Conservation (phyloP, 202 grass and related monocot species). For the Eragrostis tef region DNA sequence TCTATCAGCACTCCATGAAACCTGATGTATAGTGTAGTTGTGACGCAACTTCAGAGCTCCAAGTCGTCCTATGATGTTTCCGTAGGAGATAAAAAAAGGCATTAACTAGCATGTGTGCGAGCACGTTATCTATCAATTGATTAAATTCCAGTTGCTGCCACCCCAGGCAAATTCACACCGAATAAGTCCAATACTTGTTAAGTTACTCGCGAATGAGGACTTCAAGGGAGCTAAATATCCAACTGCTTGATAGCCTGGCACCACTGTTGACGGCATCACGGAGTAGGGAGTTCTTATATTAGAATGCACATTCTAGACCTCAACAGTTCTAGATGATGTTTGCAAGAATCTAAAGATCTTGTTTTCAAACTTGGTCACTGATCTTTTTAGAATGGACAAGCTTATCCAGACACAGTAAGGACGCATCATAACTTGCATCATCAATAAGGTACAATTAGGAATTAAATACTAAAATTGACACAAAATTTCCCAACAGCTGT, state of each 20-base stretch:
- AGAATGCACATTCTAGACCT: neutral
- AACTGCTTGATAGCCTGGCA: neutral
- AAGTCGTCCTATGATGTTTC: neutral
- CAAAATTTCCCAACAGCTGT: neutral
- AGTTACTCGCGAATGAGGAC: neutral
- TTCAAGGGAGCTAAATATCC: neutral
- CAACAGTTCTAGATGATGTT: neutral
- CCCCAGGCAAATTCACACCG: neutral
- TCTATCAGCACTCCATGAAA: neutral
- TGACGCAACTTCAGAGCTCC: neutral
- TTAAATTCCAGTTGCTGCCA: neutral
- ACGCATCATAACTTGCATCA: slow-evolving; percentile 7
- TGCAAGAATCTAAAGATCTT: neutral
- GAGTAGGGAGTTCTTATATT: neutral
- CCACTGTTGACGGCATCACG: neutral
- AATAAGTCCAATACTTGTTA: neutral
- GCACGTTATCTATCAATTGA: neutral
- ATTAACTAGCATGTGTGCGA: neutral
- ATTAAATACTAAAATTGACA: neutral
- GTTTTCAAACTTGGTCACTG: neutral
- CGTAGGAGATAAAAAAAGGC: neutral
- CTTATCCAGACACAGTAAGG: neutral
- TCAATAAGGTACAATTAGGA: neutral
- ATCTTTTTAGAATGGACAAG: neutral
- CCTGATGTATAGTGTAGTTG: neutral